phyloP scores from a whole-genome alignment of 2,329 filamentous ascomycete genomes.

The Lachnellula occidentalis region DNA sequence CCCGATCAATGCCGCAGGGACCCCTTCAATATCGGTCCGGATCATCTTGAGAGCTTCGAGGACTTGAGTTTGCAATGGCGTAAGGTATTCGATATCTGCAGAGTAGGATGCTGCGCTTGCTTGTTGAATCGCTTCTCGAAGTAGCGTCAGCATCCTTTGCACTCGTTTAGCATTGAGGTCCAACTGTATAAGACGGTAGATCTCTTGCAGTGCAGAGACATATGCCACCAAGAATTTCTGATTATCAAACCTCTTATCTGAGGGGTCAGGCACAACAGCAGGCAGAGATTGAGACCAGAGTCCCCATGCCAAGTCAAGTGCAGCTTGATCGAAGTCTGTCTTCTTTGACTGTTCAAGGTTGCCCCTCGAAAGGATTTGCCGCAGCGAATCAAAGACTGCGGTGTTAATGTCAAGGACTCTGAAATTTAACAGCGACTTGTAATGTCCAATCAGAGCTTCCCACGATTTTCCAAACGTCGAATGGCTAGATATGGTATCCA shows the following conservation, averaged over 20 bases:
- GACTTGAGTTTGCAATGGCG: conserved; percentile 65
- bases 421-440: conserved; percentile 59
- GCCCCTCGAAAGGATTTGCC: conserved; percentile 50
- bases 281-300: conserved; percentile 67
- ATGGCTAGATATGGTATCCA: conserved; percentile 64
- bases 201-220: conserved; percentile 65
- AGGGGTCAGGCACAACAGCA: conserved; percentile 36
- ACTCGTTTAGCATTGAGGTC: conserved; percentile 59
- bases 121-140: conserved; percentile 65
- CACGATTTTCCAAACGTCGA: conserved; percentile 67
- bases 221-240: conserved; percentile 85
- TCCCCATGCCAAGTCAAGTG: conserved; percentile 59
- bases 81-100: conserved; percentile 67
- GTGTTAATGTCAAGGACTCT: conserved; percentile 65
- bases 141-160: conserved; percentile 61
- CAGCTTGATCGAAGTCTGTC: conserved; percentile 32
- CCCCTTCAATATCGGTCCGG: conserved; percentile 57
- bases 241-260: conserved; percentile 53
- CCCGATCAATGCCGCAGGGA: conserved; percentile 62
- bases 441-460: conserved; percentile 65
- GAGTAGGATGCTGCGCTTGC: conserved; percentile 64
- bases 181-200: conserved; percentile 69
- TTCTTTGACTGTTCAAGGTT: conserved; percentile 39
- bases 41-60: conserved; percentile 63
- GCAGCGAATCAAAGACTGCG: conserved; percentile 62